Base-by-base conservation (phyloP, 2,329 filamentous ascomycete genomes). In the Lomentospora prolificans region DNA sequence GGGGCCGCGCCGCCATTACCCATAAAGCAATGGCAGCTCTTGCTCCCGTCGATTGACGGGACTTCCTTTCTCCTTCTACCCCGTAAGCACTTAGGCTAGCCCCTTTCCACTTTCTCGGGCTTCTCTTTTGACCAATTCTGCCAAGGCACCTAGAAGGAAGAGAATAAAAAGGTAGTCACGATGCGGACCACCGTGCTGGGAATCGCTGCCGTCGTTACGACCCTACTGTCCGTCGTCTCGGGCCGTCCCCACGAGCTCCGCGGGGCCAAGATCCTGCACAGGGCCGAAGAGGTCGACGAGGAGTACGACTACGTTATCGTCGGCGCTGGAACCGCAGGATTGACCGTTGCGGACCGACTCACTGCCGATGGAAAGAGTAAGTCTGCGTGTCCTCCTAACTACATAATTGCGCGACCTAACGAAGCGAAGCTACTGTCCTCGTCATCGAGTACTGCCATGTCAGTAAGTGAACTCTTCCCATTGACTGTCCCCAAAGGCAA, bases 321-420 rank as follows among this genome's bases (percentile, higher is more conserved):
- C 1, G 65, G 65, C 5, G 65, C 67, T 25, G 68, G 68, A 9
- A 70, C 67, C 2, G 67, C 66, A 4, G 66, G 67, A 22, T 66
- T 67, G 50, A 63, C 66, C n/a, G 65, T 70, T 9, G 68, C 68
- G 1, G 65, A 64, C 4, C 66, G 68, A 9, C 65, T 70, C 2
- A 67, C 66, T 8, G 67, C 70, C 53, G 65, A 67, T 57, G 61
- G 63, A 25, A 58, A 65, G 39, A 59, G 60, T 61, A 48, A 56
- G 60, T n/a, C 28, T 17, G 30, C 30, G 7, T 7, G 6, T 33
- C 12, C 30, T 33, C 30, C n/a, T n/a, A n/a, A n/a, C n/a, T n/a
- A n/a, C n/a, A n/a, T n/a, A n/a, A n/a, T n/a, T n/a, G n/a, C n/a
- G n/a, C n/a, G n/a, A n/a, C n/a, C n/a, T n/a, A n/a, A n/a, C n/a